phyloP scores from a whole-genome alignment of 257 asterid species.

The Striga asiatica region DNA sequence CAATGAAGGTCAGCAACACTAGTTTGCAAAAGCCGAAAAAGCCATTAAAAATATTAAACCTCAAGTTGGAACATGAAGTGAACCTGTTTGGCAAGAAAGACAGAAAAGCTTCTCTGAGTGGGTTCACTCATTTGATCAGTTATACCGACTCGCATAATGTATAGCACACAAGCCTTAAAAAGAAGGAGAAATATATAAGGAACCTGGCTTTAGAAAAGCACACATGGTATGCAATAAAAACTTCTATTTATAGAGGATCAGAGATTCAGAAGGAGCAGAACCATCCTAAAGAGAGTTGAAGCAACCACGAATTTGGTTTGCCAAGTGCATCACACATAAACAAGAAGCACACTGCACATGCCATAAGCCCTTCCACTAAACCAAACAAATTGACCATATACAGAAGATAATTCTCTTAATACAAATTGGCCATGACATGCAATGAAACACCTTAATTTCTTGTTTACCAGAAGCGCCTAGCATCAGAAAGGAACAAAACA shows the following conservation, averaged over 20 bases:
- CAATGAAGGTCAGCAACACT: slow-evolving; percentile 14
- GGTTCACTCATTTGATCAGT: slow-evolving; percentile 97
- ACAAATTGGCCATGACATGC: no score
- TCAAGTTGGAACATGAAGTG: slow-evolving; percentile 23
- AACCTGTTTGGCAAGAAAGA: slow-evolving; percentile 87
- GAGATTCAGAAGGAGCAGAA: slow-evolving; percentile 1
- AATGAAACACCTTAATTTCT: not conserved
- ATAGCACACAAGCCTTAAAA: slow-evolving; percentile 95
- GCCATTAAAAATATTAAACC: slow-evolving; percentile 9
- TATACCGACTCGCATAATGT: slow-evolving; percentile 79
- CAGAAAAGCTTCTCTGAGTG: slow-evolving; percentile 83
- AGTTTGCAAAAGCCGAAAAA: no score
- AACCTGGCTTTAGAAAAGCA: slow-evolving; percentile 16
- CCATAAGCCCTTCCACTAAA: not conserved
- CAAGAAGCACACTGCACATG: not conserved
- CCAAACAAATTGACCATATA: no score
- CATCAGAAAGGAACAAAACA: not conserved
- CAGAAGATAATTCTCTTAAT: no score
- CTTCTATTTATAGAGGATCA: slow-evolving; percentile 15
- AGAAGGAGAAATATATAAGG: slow-evolving; percentile 27
- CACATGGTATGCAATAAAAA: slow-evolving; percentile 8
- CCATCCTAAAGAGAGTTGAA: slow-evolving; percentile 11
- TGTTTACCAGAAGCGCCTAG: not conserved
- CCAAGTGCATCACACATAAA: slow-evolving; percentile 3
- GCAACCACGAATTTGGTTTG: slow-evolving; percentile 4